Base-by-base conservation (phyloP, 1,139 yeast genomes). In the Pichia sp. region DNA sequence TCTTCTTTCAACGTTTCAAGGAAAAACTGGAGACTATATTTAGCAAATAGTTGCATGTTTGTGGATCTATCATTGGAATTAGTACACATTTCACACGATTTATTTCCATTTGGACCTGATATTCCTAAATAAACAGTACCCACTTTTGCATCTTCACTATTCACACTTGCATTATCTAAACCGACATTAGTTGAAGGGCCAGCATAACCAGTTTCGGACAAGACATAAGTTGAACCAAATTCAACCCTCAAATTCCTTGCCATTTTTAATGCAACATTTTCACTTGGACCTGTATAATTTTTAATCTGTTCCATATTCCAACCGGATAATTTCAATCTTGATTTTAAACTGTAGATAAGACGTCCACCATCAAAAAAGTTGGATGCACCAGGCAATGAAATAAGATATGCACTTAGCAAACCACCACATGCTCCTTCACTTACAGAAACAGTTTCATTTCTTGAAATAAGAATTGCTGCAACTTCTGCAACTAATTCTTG, bases 401-500 rank as follows among this genome's bases (percentile, higher is more conserved):
- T 88, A 37, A 87, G 64, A 59, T 85, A 86, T 0, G 95, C 86
- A 7, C 94, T 82, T 11, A 87, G 69, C 27, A 87, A 72, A 0
- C 96, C 96, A 11, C 96, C 96, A 65, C 96, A 87, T 0, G 95
- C 95, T 11, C 94, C 89, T 61, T 87, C 96, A 5, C 90, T 80
- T 3, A 85, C 82, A 1, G 94, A 85, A 40, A 87, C 68, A 0
- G 95, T 85, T 60, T 82, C 81, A 7, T 73, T 67, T 23, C 80
- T 69, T 15, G 65, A 61, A 29, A 77, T 66, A 39, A 86, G 71
- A 13, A 80, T 68, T 38, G 63, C 64, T 0, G 94, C 82, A 40
- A 86, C 85, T 58, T 71, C 68, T 7, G 62, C 58, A 5, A 85
- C 88, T 15, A 80, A 67, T 22, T 55, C 60, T 42, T 69, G 63